These are phyloP conservation scores for Brasenia schreberi DNA, from an alignment of 164 flowering plant species.

Conservation along the genomic window DNA sequence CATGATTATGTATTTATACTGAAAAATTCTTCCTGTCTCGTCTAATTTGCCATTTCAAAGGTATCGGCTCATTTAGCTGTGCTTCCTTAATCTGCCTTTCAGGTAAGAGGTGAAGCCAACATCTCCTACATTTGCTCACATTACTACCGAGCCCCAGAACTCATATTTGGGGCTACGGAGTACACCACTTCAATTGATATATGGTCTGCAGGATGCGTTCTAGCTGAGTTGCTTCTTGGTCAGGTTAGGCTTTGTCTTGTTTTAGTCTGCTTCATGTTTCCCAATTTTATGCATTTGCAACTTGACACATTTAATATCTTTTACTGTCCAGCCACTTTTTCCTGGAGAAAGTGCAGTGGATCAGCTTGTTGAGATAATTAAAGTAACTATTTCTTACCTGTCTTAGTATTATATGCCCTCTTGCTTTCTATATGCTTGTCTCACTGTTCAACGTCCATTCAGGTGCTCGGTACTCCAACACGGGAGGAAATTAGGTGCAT, in stretches of 20 bases:
- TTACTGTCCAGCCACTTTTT: slow-evolving; percentile 34
- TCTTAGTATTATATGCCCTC: not conserved
- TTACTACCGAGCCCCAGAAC: slow-evolving; percentile 62
- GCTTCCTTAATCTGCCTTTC: not conserved
- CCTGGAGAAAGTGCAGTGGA: slow-evolving; percentile 69
- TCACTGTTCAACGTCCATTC: not conserved
- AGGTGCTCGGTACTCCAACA: slow-evolving; percentile 2
- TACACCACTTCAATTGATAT: slow-evolving; percentile 58
- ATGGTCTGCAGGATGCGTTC: slow-evolving; percentile 71
- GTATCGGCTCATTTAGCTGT: not conserved
- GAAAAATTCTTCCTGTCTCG: no score
- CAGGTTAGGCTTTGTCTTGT: slow-evolving; percentile 18
- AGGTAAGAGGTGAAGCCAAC: slow-evolving; percentile 54
- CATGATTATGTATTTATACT: no score
- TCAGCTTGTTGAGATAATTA: slow-evolving; percentile 46
- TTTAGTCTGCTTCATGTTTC: not conserved
- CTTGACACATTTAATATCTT: no score
- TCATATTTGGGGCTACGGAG: slow-evolving; percentile 58
- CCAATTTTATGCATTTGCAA: not conserved
- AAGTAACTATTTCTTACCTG: slow-evolving; percentile 17
- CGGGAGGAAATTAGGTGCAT: slow-evolving; percentile 5
- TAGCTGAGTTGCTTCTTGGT: slow-evolving; percentile 53
- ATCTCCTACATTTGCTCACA: slow-evolving; percentile 57
- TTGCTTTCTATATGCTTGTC: not conserved
- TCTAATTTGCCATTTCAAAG: no score